Base-by-base conservation (phyloP, 176 grass and related monocot genomes). In the Typha latifolia region DNA sequence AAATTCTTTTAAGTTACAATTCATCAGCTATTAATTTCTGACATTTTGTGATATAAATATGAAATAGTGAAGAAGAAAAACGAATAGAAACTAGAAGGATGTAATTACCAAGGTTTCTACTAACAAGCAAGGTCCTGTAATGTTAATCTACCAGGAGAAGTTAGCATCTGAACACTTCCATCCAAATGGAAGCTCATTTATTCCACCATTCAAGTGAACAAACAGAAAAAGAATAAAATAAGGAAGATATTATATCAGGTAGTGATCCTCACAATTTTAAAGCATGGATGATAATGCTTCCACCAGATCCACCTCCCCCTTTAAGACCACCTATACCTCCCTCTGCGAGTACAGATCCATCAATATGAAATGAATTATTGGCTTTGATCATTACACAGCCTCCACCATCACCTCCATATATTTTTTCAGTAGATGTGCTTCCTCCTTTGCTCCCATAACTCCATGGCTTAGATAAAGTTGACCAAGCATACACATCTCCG, bases 361-460 rank as follows among this genome's bases (percentile, higher is more conserved):
- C 81, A 19, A 92, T 61, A 24, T 50, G 82, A 34, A 99, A 68
- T 57, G 80, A 26, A 0, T 78, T 55, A 32, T 14, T 81, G 6
- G 73, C 76, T 79, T 78, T 75, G 49, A 99, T 80, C n/a, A 76
- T 67, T 48, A 90, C 43, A 1, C 94, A 75, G 2, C 94, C 94
- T 47, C 94, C 94, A 65, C 94, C 94, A 71, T 87, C 74, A 32
- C 94, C 94, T 34, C 82, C 85, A 64, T 62, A 74, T 13, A 65
- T 57, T 4, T 79, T 76, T 22, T 78, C 85, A 24, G 52, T 21
- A 4, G 74, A 67, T 63, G 78, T 77, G 27, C 73, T 71, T 11
- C 94, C 94, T 7, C 94, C 94, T 66, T 85, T 86, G 63, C 94
- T 99, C 13, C 94, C 94, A 0, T 93, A 99, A 76, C 85, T 93